Conservation (phyloP, 225 moss, liverwort and hornwort genomes). For the Climacium dendroides region DNA sequence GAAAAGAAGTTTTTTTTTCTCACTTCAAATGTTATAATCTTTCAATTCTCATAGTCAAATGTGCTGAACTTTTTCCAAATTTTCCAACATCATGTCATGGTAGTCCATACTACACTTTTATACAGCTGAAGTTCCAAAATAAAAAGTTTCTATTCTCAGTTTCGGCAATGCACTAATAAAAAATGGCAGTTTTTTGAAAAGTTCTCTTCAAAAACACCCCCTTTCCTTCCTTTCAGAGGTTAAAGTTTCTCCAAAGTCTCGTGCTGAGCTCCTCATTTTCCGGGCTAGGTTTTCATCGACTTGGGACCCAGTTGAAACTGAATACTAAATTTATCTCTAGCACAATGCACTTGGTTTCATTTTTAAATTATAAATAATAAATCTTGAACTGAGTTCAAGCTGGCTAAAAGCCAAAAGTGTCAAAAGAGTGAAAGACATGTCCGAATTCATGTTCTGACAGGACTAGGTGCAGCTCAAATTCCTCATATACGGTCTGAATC, state of each 20-base stretch:
- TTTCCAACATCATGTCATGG: too few species aligned
- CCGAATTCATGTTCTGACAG: neutral
- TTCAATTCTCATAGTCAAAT: neutral
- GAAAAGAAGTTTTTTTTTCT: rapidly evolving
- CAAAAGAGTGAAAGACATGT: too few species aligned
- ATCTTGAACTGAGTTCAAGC: neutral
- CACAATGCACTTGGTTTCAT: neutral
- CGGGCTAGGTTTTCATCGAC: neutral
- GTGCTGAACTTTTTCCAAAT: neutral
- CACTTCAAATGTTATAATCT: neutral
- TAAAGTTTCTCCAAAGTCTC: neutral
- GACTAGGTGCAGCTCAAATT: neutral
- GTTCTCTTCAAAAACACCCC: neutral
- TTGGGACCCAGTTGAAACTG: neutral
- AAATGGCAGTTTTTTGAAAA: neutral
- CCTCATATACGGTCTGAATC: neutral
- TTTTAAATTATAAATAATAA: neutral
- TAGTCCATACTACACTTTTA: neutral
- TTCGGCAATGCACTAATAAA: neutral
- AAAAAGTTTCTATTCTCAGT: neutral
- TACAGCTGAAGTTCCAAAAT: neutral
- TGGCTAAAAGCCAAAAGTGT: neutral
- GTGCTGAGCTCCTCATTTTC: neutral
- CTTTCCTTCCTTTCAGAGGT: neutral
- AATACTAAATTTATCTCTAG: too few species aligned